Evolutionary conservation across 192 early-diverging fungal genomes (phyloP).

Genomic region (Martensiomyces pterosporus): DNA sequence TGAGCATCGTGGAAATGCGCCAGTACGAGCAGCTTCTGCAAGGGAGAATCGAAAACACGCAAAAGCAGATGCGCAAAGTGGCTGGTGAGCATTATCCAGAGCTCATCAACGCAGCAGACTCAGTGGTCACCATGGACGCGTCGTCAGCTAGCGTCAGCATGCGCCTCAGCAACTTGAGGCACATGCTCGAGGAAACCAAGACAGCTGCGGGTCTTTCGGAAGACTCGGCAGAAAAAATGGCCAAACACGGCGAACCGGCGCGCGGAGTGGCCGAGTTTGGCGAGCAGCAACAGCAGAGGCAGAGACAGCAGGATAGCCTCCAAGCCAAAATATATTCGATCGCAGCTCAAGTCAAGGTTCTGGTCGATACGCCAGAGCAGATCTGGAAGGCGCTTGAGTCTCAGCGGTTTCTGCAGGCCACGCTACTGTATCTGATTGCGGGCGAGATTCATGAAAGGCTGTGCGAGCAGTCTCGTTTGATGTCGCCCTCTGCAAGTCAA

Average conservation of each 20-base stretch:
- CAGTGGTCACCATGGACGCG: slow-evolving; percentile 32
- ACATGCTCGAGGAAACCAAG: slow-evolving; percentile 15
- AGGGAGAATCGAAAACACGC: slow-evolving; percentile 19
- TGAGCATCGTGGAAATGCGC: slow-evolving; percentile 38
- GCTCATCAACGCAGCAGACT: slow-evolving; percentile 41
- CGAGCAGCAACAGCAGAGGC: background rate
- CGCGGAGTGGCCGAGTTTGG: too few relatives aligned
- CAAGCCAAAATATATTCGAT: slow-evolving; percentile 19
- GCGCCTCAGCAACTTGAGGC: slow-evolving; percentile 10
- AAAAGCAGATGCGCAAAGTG: slow-evolving; percentile 26
- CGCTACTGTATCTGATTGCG: slow-evolving; percentile 41
- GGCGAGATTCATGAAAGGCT: slow-evolving; percentile 26
- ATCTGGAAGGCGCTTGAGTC: slow-evolving; percentile 38
- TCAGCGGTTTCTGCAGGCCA: slow-evolving; percentile 26
- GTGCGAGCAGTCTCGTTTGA: slow-evolving; percentile 8
- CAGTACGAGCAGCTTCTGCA: slow-evolving; percentile 27
- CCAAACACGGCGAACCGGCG: background rate
- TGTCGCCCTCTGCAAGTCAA: too few relatives aligned
- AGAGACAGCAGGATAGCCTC: background rate
- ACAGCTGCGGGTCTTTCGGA: background rate
- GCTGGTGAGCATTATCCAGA: slow-evolving; percentile 37
- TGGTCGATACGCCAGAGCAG: slow-evolving; percentile 41
- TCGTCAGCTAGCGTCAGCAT: slow-evolving; percentile 15
- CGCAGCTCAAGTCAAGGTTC: slow-evolving; percentile 46
- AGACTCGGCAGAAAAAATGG: background rate